Conservation (phyloP, 2,329 filamentous ascomycete genomes). For the Ustulina deusta region DNA sequence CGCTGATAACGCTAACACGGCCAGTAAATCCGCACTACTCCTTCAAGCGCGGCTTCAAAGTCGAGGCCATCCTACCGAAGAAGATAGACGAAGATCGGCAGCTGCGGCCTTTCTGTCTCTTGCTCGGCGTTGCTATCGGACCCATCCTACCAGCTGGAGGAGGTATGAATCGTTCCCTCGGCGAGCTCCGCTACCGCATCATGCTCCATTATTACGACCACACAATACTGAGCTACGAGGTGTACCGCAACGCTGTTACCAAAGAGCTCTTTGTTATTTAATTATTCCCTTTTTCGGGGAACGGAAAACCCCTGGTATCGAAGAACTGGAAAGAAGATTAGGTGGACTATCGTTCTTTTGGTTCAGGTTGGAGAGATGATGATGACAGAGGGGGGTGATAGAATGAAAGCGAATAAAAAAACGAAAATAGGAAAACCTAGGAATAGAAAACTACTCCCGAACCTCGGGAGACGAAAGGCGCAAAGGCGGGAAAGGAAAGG, state of each 20-base stretch:
- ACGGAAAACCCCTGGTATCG: neutral
- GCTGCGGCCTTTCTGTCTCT: slow-evolving; percentile 60
- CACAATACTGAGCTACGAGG: slow-evolving; percentile 76
- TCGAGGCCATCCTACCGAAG: slow-evolving; percentile 66
- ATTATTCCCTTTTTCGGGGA: neutral
- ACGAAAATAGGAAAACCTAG: neutral
- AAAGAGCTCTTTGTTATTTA: slow-evolving; percentile 46
- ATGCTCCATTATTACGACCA: slow-evolving; percentile 80
- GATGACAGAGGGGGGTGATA: neutral
- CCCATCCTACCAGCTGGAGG: slow-evolving; percentile 64
- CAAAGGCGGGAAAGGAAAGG: neutral
- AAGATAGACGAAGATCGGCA: slow-evolving; percentile 58
- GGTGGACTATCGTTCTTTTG: neutral
- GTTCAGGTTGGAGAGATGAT: neutral
- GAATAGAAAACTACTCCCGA: neutral
- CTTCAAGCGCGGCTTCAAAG: slow-evolving; percentile 61
- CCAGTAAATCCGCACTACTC: slow-evolving; percentile 44
- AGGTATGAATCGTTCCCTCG: slow-evolving; percentile 37
- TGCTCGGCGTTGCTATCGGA: slow-evolving; percentile 76
- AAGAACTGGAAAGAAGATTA: neutral
- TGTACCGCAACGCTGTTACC: slow-evolving; percentile 59
- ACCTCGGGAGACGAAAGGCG: too few species aligned
- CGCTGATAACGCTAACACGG: slow-evolving; percentile 71
- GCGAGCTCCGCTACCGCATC: slow-evolving; percentile 67
- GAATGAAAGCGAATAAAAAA: neutral